Evolutionary conservation across 1,284 basidiomycete species (phyloP), one percentile per base, ranked within the genome.

Genomic region (Hypsizygus ulmarius): DNA sequence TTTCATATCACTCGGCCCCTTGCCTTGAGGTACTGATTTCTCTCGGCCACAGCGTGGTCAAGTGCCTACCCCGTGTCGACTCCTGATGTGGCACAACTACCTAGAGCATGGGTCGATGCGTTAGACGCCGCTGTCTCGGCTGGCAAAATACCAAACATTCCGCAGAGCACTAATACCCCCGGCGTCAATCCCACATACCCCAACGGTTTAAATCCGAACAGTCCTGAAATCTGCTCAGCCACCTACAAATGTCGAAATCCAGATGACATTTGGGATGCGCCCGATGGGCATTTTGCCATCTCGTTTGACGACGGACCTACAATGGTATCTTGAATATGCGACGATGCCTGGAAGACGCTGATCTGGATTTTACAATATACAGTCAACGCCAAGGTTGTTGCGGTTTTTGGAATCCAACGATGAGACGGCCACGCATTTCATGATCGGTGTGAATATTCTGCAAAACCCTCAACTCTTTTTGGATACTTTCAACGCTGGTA

Each of bases 281-380:
- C 87, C 1, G 59, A 73, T 30, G 80, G 81, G 19, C 62, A 71
- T 25, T 68, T 88, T 53, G 84, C 68, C 2, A 70, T 78, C 41
- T 73, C 80, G 45, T 90, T 91, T 61, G 91, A 93, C 61, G 91
- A 93, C 63, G 91, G 91, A 4, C 91, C 91, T 0, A 71, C 75
- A 25, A 67, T 71, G 1, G 82, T 86, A 55, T 64, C 43, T 39
- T 12, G 2, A 12, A 19, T 18, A 34, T 36, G 29, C 11, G 8
- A 14, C 39, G 38, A 11, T 43, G 43, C 21, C 12, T 29, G 5
- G 11, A 10, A 15, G 21, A 41, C 33, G 14, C 15, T 39, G 9
- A 16, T 38, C 37, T 39, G 29, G 38, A n/a, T 34, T 39, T 38
- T 6, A 12, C 45, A 27, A 18, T 46, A 36, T 43, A 19, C 49